A percentile compares a stretch with the other conserved stretches of the same genome.
These are phyloP conservation scores for Apiospora sp. DNA, from an alignment of 2,329 filamentous ascomycete genomes.

Conservation along the genomic window DNA sequence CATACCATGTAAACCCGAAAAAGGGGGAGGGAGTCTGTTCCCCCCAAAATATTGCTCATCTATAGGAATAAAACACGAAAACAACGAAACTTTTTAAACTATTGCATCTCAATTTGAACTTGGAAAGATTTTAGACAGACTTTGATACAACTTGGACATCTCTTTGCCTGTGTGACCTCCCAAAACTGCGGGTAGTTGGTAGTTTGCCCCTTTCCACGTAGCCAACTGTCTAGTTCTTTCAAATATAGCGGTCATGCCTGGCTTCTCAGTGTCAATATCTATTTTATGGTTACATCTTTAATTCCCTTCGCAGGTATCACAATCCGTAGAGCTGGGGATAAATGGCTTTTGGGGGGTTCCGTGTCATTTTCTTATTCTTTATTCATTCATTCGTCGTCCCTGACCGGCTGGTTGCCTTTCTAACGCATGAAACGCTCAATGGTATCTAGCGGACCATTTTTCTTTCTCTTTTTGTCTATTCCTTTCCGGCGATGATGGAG, in stretches of 20 bases:
- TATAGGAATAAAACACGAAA: neutral
- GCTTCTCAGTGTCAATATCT: too few species aligned
- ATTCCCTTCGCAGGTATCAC: neutral
- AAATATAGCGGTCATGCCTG: neutral
- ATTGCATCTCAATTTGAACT: neutral
- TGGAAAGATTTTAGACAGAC: neutral
- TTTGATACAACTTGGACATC: too few species aligned
- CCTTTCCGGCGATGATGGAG: neutral
- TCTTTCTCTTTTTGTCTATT: constrained; percentile 3
- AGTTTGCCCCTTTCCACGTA: neutral
- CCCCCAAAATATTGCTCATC: neutral
- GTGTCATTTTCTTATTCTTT: neutral
- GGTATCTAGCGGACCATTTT: constrained; percentile 18
- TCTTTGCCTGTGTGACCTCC: neutral
- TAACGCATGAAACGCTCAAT: constrained; percentile 13
- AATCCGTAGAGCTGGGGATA: neutral
- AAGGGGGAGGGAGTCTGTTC: neutral
- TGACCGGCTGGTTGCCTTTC: neutral
- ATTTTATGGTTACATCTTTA: neutral
- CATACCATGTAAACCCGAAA: neutral
- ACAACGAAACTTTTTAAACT: neutral
- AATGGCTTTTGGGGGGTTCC: neutral
- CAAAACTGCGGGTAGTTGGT: neutral
- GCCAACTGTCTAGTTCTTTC: neutral
- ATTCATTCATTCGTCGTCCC: neutral